phyloP scores from a whole-genome alignment of 495 filamentous ascomycete species.

The Ascobolus immersus region DNA sequence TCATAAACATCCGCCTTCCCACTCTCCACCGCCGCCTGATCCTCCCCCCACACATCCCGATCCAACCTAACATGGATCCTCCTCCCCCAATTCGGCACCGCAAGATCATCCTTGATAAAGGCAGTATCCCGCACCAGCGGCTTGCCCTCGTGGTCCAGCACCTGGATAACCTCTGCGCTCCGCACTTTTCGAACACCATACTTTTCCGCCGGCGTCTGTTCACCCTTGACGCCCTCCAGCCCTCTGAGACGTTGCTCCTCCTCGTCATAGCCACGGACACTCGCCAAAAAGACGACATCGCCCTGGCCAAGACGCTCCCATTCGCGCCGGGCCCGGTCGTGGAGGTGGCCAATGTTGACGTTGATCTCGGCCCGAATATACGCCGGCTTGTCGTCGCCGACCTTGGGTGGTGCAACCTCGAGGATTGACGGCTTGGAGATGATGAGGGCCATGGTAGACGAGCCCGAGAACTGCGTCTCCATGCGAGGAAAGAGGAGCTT shows the following conservation, averaged over 20 bases:
- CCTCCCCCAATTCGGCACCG: slow-evolving; percentile 31
- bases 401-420: slow-evolving; percentile 58
- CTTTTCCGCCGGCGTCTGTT: slow-evolving; percentile 28
- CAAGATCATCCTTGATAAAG: slow-evolving; percentile 22
- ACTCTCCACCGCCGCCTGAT: slow-evolving; percentile 35
- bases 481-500: slow-evolving; percentile 31
- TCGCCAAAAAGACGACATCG: slow-evolving; percentile 72
- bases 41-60: slow-evolving; percentile 47
- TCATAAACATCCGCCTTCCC: slow-evolving; percentile 62
- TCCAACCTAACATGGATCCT: slow-evolving; percentile 65
- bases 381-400: slow-evolving; percentile 67
- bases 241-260: slow-evolving; percentile 27
- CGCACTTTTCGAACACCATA: slow-evolving; percentile 45
- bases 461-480: slow-evolving; percentile 51
- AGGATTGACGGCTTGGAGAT: slow-evolving; percentile 71
- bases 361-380: slow-evolving; percentile 64
- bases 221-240: slow-evolving; percentile 12
- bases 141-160: slow-evolving; percentile 70
- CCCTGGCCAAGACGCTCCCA: slow-evolving; percentile 79
- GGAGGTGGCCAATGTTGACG: slow-evolving; percentile 59
- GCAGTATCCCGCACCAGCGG: slow-evolving; percentile 33
- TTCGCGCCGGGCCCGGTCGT: slow-evolving; percentile 49
- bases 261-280: slow-evolving; percentile 33
- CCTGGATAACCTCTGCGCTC: slow-evolving; percentile 63
- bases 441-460: slow-evolving; percentile 73